A percentile compares a stretch with the other conserved stretches of the same genome.
phyloP scores from a whole-genome alignment of 345 rosid species.

The Melastoma malabathricum region DNA sequence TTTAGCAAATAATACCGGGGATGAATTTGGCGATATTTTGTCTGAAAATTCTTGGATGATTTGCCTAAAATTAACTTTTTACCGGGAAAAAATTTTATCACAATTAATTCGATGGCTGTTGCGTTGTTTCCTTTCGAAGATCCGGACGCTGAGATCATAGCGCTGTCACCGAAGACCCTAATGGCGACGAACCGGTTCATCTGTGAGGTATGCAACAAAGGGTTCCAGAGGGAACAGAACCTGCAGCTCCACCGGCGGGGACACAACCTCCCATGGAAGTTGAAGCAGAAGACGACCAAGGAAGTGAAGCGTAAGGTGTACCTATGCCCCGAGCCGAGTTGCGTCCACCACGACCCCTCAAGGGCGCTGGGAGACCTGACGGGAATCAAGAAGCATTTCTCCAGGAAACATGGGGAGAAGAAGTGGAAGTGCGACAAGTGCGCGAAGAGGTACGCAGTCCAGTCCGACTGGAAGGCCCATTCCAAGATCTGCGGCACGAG shows the following conservation, averaged over 20 bases:
- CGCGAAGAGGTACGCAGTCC: conserved; percentile 66
- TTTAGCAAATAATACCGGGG: too few species aligned
- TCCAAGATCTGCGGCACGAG: conserved; percentile 78
- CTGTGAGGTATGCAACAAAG: conserved; percentile 81
- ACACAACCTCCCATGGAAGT: conserved; percentile 84
- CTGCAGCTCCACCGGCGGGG: conserved; percentile 82
- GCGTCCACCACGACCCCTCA: conserved; percentile 78
- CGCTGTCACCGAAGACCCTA: conserved; percentile 75
- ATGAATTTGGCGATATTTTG: too few species aligned
- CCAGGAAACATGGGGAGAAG: conserved; percentile 76
- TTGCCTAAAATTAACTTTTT: too few species aligned
- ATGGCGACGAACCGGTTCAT: conserved; percentile 87
- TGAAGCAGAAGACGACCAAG: conserved; percentile 63
- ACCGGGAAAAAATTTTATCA: too few species aligned
- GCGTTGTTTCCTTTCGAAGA: conserved; percentile 19
- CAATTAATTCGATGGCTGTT: too few species aligned
- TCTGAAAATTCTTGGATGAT: too few species aligned
- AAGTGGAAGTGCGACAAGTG: conserved; percentile 89
- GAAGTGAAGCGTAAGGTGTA: conserved; percentile 74
- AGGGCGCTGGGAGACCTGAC: conserved; percentile 84
- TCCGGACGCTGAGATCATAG: conserved; percentile 86
- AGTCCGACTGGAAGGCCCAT: conserved; percentile 89
- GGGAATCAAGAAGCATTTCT: conserved; percentile 70
- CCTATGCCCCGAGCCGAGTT: conserved; percentile 74
- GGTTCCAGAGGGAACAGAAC: conserved; percentile 81